Percentiles rank a stretch among this genome's conserved stretches.
These are phyloP conservation scores for Diaporthe capsici DNA, from an alignment of 2,329 filamentous ascomycete genomes.

Conservation along the genomic window DNA sequence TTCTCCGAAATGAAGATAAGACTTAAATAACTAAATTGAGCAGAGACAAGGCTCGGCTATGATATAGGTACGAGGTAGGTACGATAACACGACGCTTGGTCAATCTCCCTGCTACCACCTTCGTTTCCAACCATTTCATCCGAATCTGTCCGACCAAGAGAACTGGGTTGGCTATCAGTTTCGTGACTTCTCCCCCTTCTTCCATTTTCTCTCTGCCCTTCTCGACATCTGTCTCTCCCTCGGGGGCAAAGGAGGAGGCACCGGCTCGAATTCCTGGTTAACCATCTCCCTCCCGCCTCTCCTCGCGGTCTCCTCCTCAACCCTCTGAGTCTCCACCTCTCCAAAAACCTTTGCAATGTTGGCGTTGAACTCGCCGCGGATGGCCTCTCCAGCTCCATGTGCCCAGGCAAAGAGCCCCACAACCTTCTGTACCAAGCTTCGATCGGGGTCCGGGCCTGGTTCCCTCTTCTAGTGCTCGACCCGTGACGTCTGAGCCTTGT, in stretches of 20 bases:
- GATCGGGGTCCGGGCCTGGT: slow-evolving; percentile 7
- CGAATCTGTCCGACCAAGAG: not conserved
- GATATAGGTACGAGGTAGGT: not conserved
- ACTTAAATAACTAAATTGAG: not conserved
- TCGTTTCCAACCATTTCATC: not conserved
- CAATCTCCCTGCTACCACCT: not conserved
- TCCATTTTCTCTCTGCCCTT: not conserved
- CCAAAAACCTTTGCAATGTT: not conserved
- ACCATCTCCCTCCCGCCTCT: slow-evolving; percentile 24
- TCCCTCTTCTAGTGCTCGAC: slow-evolving; percentile 25
- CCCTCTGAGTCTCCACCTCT: not conserved
- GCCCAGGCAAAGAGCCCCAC: slow-evolving; percentile 4
- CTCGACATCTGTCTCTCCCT: not conserved
- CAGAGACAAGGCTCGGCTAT: not conserved
- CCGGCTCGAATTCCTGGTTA: slow-evolving; percentile 8
- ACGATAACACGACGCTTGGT: not conserved
- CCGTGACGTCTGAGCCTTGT: not conserved
- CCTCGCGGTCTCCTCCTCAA: slow-evolving; percentile 7
- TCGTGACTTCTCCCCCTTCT: not conserved
- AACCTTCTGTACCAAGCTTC: not conserved
- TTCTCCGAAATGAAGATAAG: not conserved
- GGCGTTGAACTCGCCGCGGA: slow-evolving; percentile 15
- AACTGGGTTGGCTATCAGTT: not conserved
- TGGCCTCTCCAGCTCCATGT: not conserved
- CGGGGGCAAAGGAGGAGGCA: not conserved